Base-by-base conservation (phyloP, 208 protist genomes). In the Phytomonas francai region DNA sequence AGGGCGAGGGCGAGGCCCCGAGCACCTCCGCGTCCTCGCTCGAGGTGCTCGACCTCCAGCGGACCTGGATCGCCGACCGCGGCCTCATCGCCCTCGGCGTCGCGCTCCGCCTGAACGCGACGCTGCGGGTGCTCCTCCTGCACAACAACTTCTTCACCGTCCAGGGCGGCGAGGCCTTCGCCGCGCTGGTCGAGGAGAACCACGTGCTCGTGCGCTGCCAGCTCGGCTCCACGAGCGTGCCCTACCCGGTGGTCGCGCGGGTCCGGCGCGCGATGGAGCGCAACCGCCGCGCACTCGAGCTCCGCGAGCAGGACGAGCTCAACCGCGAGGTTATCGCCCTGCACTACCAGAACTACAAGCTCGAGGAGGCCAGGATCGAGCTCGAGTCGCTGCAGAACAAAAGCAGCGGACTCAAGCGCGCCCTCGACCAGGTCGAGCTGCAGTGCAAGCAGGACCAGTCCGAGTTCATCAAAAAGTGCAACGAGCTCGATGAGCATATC, bases 271-370 rank as follows among this genome's bases (percentile, higher is more conserved):
- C 73, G 12, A 85, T 77, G 29, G 61, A 69, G 27, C 78, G 85
- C 19, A 96, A 96, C 67, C 61, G 67, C 27, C 67, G 62, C 12
- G 61, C 66, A 3, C 67, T 81, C 29, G 74, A 78, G 12, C 86
- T 90, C 51, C 72, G 74, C 11, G 81, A 87, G 70, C 74, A 81
- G 28, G 79, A 89, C 51, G 81, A 79, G n/a, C 84, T 96, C 31
- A 76, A 84, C 49, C 68, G 86, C 58, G 81, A 94, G 72, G 74
- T 96, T 58, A 82, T 96, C 36, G 80, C 80, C 0, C 76, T 96
- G 59, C 91, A 96, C 58, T 94, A 88, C 67, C 88, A 93, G 64
- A 86, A 81, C 73, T 96, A 94, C 74, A 96, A 96, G 74, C 77
- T 96, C 9, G 76, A 91, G 27, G 91, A 96, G 81, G 86, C 91